Evolutionary conservation across 2,329 filamentous ascomycete species (phyloP), one percentile per base, ranked within the genome.

Genomic region (Alternaria burnsii): DNA sequence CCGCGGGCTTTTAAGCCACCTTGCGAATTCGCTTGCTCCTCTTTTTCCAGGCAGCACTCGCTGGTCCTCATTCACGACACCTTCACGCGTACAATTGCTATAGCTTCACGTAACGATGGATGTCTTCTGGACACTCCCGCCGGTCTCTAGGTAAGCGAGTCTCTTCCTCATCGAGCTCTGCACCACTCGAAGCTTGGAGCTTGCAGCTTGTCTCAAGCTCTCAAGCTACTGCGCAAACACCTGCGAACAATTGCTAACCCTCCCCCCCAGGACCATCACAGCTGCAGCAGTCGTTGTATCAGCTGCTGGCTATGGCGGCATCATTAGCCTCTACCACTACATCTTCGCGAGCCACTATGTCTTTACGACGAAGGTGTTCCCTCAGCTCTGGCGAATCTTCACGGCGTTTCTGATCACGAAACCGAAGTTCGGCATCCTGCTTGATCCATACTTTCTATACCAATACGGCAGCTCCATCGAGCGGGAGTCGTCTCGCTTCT

Each of bases 401-500:
- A 86, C 87, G 3, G 78, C 85, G 11, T 89, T 89, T 76, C 76
- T 88, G 60, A 79, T 89, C 63, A 89, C 87, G 9, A 83, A 85
- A 51, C 79, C 80, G 11, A 78, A 81, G 40, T 74, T 89, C 62
- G 78, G 81, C 48, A 87, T 93, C 67, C 73, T 93, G 56, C 82
- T 93, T 74, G 91, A 94, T 76, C 88, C 91, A 43, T 93, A 92
- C 81, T 90, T 92, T 72, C 77, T 95, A 67, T 97, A 90, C 82
- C 89, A 86, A 65, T 96, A 95, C 80, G 82, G 90, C 70, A 90
- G 87, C 74, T 86, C 88, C 67, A 82, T 97, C 51, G 94, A 97
- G 82, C 85, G 80, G 42, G 85, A 86, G 66, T 91, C 90, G 63
- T 81, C 89, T 54, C 88, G 91, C 61, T 94, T 97, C 77, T 81